Percentiles rank a stretch among this genome's conserved stretches.
These are phyloP conservation scores for Collybia sp. DNA, from an alignment of 768 basidiomycete species.

Conservation along the genomic window DNA sequence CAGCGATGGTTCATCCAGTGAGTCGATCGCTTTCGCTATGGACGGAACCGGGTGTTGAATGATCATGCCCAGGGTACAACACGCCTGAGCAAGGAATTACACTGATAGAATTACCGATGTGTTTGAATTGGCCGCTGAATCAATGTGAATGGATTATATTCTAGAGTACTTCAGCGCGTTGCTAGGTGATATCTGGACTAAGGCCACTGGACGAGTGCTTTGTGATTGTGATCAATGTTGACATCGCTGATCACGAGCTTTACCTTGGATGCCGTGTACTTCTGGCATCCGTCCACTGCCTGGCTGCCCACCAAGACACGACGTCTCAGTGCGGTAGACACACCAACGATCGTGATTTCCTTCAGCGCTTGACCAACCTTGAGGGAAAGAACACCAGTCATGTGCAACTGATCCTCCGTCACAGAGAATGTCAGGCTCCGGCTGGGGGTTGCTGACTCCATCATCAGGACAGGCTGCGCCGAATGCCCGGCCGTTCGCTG, in stretches of 20 bases:
- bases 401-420: slow-evolving; percentile 24
- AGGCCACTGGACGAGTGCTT: slow-evolving; percentile 11
- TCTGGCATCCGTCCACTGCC: slow-evolving; percentile 27
- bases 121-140: too few relatives aligned
- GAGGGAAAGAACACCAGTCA: slow-evolving; percentile 36
- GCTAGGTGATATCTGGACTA: too few relatives aligned
- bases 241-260: slow-evolving; percentile 36
- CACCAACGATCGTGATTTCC: slow-evolving; percentile 56
- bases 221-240: slow-evolving; percentile 39
- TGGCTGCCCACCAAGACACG: slow-evolving; percentile 34
- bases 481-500: slow-evolving; percentile 40
- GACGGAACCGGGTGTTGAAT: not conserved
- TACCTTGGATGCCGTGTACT: slow-evolving; percentile 30
- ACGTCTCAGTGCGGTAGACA: slow-evolving; percentile 28
- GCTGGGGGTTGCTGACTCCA: slow-evolving; percentile 51
- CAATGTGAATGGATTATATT: too few relatives aligned
- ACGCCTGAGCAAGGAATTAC: slow-evolving; percentile 4
- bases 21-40: slow-evolving; percentile 14
- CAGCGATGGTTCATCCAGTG: slow-evolving; percentile 48
- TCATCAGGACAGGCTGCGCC: slow-evolving; percentile 73
- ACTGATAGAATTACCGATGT: too few relatives aligned
- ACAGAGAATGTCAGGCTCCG: slow-evolving; percentile 43
- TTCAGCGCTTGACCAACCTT: slow-evolving; percentile 41
- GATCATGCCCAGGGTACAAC: slow-evolving; percentile 11
- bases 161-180: too few relatives aligned